These are phyloP conservation scores for Colletotrichum tofieldiae DNA, from an alignment of 2,329 filamentous ascomycete genomes.

Conservation along the genomic window DNA sequence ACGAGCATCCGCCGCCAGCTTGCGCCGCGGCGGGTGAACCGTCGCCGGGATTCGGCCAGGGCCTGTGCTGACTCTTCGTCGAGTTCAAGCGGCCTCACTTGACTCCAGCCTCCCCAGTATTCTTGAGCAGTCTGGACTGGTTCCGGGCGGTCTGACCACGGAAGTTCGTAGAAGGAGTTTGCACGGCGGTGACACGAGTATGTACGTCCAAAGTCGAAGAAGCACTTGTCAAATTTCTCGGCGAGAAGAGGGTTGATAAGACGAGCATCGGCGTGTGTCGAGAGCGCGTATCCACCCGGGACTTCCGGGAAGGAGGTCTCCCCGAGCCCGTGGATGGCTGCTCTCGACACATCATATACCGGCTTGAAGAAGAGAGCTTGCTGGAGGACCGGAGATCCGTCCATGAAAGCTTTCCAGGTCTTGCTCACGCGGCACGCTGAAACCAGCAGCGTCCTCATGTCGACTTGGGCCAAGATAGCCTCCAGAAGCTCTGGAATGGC, in stretches of 20 bases:
- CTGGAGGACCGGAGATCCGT: slow-evolving; percentile 22
- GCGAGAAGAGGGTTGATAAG: slow-evolving; percentile 38
- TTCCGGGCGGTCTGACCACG: slow-evolving; percentile 9
- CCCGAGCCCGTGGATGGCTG: neutral
- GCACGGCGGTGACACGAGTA: slow-evolving; percentile 31
- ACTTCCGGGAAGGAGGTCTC: neutral
- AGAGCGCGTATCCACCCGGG: neutral
- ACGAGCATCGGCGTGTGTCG: neutral
- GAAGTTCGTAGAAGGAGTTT: slow-evolving; percentile 40
- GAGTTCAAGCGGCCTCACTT: neutral
- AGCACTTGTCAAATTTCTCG: slow-evolving; percentile 36
- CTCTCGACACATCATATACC: neutral
- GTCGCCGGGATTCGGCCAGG: neutral
- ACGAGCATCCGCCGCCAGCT: slow-evolving; percentile 47
- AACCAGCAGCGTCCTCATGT: slow-evolving; percentile 48
- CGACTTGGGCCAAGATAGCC: slow-evolving; percentile 47
- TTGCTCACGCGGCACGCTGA: slow-evolving; percentile 47
- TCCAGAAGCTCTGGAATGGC: slow-evolving; percentile 49
- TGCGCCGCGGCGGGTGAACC: slow-evolving; percentile 40
- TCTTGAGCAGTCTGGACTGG: slow-evolving; percentile 18
- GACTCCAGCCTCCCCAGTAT: slow-evolving; percentile 33
- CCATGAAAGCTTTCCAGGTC: slow-evolving; percentile 43
- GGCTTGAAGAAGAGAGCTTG: slow-evolving; percentile 36
- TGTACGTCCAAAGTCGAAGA: slow-evolving; percentile 40
- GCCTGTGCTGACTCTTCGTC: neutral